Percentiles rank a stretch among this genome's conserved stretches.
Evolutionary conservation across 2,329 filamentous ascomycete species (phyloP).

Genomic region (Penicillium sp.): DNA sequence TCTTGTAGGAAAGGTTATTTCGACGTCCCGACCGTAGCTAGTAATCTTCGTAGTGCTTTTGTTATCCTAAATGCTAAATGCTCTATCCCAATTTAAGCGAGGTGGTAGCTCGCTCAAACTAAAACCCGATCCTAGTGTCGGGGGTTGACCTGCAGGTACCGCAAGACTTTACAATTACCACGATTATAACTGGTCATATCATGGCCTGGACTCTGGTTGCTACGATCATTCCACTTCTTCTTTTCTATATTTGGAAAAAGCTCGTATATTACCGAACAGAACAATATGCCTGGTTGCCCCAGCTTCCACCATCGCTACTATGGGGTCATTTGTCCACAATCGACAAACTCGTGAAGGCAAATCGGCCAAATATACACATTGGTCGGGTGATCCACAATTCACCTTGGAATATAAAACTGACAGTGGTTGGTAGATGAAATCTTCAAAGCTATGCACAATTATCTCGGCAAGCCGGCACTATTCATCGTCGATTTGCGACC

Average conservation of each 20-base stretch:
- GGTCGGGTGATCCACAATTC: neutral
- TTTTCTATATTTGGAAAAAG: neutral
- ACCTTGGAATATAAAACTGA: neutral
- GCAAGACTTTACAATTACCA: no score
- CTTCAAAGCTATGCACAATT: neutral
- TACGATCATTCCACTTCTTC: neutral
- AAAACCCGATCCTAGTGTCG: neutral
- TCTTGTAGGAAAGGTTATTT: neutral
- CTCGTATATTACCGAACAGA: slow-evolving; percentile 3
- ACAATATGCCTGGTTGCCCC: slow-evolving; percentile 10
- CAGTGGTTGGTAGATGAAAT: neutral
- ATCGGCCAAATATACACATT: neutral
- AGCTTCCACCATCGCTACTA: slow-evolving; percentile 11
- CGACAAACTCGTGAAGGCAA: neutral
- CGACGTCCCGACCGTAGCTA: neutral
- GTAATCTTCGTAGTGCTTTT: neutral
- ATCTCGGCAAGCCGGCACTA: slow-evolving; percentile 4
- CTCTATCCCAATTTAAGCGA: neutral
- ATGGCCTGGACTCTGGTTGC: neutral
- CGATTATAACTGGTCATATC: neutral
- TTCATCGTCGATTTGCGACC: slow-evolving; percentile 15
- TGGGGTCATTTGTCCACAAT: slow-evolving; percentile 9
- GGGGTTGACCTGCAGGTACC: neutral
- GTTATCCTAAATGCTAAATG: neutral
- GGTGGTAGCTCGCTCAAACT: neutral